These are phyloP conservation scores for Lactarius indigo DNA, from an alignment of 768 basidiomycete genomes.

Conservation along the genomic window DNA sequence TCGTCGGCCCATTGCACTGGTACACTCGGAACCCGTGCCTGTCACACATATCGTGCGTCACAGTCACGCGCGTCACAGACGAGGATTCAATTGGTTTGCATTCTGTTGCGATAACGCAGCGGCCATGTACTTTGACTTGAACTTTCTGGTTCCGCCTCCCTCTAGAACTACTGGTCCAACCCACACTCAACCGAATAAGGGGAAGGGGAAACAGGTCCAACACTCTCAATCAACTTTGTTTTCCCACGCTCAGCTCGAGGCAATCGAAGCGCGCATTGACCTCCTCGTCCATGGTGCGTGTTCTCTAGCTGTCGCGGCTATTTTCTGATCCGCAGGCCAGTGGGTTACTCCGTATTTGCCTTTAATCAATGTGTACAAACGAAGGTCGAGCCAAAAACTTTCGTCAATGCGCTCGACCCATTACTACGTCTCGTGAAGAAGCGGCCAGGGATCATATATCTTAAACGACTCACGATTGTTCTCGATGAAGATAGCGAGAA, in stretches of 20 bases:
- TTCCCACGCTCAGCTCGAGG: slow-evolving; percentile 52
- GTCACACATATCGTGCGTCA: background rate
- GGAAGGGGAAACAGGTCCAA: slow-evolving; percentile 52
- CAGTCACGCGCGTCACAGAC: background rate
- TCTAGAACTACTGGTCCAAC: slow-evolving; percentile 31
- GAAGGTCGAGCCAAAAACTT: slow-evolving; percentile 67
- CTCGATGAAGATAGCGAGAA: slow-evolving; percentile 84
- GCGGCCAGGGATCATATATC: slow-evolving; percentile 55
- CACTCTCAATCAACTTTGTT: slow-evolving; percentile 34
- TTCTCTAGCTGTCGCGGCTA: background rate
- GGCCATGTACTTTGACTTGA: slow-evolving; percentile 65
- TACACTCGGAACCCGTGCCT: background rate
- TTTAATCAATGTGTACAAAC: slow-evolving; percentile 71
- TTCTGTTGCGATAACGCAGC: background rate
- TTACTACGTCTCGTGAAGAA: slow-evolving; percentile 59
- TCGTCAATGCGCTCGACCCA: slow-evolving; percentile 58
- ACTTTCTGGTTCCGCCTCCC: slow-evolving; percentile 48
- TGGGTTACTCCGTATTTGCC: slow-evolving; percentile 82
- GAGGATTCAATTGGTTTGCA: too few species aligned
- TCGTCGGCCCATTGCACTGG: background rate
- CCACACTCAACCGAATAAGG: slow-evolving; percentile 45
- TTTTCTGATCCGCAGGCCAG: slow-evolving; percentile 40
- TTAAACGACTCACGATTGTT: slow-evolving; percentile 77
- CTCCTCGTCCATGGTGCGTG: slow-evolving; percentile 68
- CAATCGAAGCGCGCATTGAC: slow-evolving; percentile 62